Conservation (phyloP, 192 early-diverging fungal genomes). For the Allomyces javanicus region DNA sequence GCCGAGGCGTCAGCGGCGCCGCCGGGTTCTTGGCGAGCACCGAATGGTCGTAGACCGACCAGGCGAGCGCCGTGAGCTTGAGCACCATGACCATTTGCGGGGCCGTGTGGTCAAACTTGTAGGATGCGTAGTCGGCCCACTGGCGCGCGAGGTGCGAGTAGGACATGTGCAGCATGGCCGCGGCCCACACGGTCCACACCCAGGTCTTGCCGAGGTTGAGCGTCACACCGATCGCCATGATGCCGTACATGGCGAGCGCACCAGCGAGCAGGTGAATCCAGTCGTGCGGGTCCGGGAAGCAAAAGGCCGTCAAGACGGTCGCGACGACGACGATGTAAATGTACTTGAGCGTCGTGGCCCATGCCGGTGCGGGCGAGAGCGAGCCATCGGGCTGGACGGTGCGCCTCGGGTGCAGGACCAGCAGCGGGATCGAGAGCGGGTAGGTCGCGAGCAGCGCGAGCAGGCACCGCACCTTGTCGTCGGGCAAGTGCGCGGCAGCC, state of each 20-base stretch:
- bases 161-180: conserved; percentile 45
- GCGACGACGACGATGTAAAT: conserved; percentile 27
- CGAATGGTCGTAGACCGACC: conserved; percentile 54
- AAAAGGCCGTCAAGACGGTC: conserved; percentile 27
- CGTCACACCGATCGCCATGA: conserved; percentile 24
- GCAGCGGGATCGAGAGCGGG: conserved; percentile 24
- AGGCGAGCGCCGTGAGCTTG: conserved; percentile 74
- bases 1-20: too few species aligned
- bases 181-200: conserved; percentile 26
- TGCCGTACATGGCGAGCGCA: conserved; percentile 24
- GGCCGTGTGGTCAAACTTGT: conserved; percentile 62
- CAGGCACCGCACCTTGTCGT: background rate
- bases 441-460: conserved; percentile 6
- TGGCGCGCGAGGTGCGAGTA: conserved; percentile 25
- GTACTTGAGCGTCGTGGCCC: conserved; percentile 26
- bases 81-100: conserved; percentile 92
- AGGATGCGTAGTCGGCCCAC: conserved; percentile 18
- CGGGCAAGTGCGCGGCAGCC: background rate
- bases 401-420: conserved; percentile 27
- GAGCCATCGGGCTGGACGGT: conserved; percentile 32
- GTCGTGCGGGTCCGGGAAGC: conserved; percentile 29
- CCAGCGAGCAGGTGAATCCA: conserved; percentile 29
- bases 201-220: conserved; percentile 20
- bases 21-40: background rate
- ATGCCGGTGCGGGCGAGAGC: conserved; percentile 31